Percentiles rank a stretch among this genome's conserved stretches.
Conservation (phyloP, 305 asterid species). For the Nicotiana rustica region DNA sequence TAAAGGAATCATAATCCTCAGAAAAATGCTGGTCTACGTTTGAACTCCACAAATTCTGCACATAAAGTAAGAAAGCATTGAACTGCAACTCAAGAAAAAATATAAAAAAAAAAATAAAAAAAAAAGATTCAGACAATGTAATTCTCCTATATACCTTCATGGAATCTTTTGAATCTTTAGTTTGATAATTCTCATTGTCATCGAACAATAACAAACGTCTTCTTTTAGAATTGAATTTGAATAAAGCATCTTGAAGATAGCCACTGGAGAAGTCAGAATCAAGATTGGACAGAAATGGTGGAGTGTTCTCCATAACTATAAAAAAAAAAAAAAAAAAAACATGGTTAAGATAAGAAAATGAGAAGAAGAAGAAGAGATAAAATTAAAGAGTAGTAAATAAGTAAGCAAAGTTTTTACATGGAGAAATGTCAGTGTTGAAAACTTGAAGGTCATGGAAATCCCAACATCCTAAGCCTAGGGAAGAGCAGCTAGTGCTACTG, state of each 20-base stretch:
- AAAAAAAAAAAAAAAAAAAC: background rate
- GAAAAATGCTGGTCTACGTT: slow-evolving; percentile 47
- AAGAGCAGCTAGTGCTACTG: slow-evolving; percentile 43
- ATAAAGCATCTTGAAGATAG: slow-evolving; percentile 83
- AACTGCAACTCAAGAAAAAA: background rate
- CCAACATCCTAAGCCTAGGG: slow-evolving; percentile 41
- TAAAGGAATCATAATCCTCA: slow-evolving; percentile 47
- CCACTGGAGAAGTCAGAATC: slow-evolving; percentile 69
- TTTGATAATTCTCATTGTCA: slow-evolving; percentile 34
- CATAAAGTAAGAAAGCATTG: background rate
- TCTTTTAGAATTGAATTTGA: slow-evolving; percentile 74
- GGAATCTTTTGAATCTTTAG: slow-evolving; percentile 36
- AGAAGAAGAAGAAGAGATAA: background rate
- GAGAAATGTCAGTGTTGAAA: slow-evolving; percentile 66
- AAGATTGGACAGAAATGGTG: slow-evolving; percentile 42
- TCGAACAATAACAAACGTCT: slow-evolving; percentile 53
- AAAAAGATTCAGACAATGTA: background rate
- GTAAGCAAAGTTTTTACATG: slow-evolving; percentile 35
- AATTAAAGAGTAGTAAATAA: background rate
- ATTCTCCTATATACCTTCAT: slow-evolving; percentile 32
- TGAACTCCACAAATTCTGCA: slow-evolving; percentile 53
- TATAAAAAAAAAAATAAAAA: no score
- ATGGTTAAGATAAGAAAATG: background rate
- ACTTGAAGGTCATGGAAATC: slow-evolving; percentile 66
- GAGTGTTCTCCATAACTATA: slow-evolving; percentile 56